A percentile compares a stretch with the other conserved stretches of the same genome.
Evolutionary conservation across 192 early-diverging fungal genomes (phyloP).

Genomic region (Mortierella hygrophila): DNA sequence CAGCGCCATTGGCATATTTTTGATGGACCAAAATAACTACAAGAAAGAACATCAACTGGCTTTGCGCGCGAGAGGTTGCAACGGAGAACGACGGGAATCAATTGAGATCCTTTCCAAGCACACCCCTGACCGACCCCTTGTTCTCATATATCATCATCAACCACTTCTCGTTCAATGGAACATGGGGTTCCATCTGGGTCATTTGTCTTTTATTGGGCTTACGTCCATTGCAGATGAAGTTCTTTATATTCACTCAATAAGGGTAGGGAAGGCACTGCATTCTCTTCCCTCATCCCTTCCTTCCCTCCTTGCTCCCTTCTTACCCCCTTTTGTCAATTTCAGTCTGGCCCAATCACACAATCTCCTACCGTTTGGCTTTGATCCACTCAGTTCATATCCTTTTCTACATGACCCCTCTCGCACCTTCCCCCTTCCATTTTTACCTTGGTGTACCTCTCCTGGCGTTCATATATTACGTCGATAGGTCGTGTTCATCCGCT

Average conservation of each 20-base stretch:
- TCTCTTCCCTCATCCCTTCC: neutral
- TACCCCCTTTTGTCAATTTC: neutral
- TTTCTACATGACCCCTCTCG: neutral
- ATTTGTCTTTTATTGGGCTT: neutral
- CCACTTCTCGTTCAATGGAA: neutral
- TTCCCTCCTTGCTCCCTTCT: neutral
- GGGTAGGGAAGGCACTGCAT: too few relatives aligned
- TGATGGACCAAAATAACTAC: neutral
- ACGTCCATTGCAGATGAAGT: too few relatives aligned
- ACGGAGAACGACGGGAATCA: neutral
- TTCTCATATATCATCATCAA: neutral
- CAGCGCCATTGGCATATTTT: neutral
- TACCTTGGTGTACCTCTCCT: neutral
- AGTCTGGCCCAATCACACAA: slow-evolving; percentile 2
- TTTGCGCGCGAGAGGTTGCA: neutral
- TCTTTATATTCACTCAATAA: too few relatives aligned
- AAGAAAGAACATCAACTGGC: neutral
- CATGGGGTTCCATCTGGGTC: neutral
- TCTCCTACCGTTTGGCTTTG: neutral
- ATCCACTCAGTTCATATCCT: neutral
- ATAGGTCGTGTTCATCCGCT: neutral
- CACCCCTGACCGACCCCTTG: neutral
- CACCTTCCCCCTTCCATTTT: neutral
- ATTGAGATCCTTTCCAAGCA: neutral
- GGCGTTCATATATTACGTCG: neutral